Evolutionary conservation across 352 stramenopile species (phyloP), one percentile per base, ranked within the genome.

Genomic region (Pythium phragmiticola): DNA sequence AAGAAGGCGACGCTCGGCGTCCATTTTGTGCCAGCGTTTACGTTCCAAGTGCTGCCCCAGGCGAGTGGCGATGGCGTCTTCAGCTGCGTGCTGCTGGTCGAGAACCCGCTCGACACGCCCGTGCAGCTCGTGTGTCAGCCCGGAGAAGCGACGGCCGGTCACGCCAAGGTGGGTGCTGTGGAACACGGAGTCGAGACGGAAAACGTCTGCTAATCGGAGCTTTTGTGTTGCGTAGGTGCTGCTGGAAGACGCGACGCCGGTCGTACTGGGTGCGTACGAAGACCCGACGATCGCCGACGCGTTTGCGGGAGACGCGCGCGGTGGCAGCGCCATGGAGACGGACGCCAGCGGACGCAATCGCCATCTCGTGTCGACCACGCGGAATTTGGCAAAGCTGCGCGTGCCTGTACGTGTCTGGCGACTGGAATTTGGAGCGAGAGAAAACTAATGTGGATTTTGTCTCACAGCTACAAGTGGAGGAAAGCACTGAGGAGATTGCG

Each of bases 1-100:
- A 95, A 95, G 62, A 95, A 95, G 52, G 84, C 86, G 30, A 92
- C 84, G 45, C 65, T 95, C 11, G 86, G 78, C 0, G 72, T 89
- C 3, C 86, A 95, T 33, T 91, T 84, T 43, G 66, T 95, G 26
- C 84, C 86, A 14, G 77, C 89, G 16, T 70, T 95, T 26, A 93
- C 82, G 34, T 87, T 92, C 51, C 80, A 89, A 58, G 63, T 63
- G 17, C 70, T 91, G 36, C 17, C 36, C 23, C 7, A 9, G 23
- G 6, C 39, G 4, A 53, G 6, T 2, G 53, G 11, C 11, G 30
- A 48, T 26, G 54, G 67, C 9, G 63, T 52, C 12, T 14, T 83
- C 9, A 70, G 89, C 43, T 90, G 76, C 41, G 57, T 90, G 50
- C 59, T 93, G 48, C 73, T 92, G 1, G 69, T 95, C 17, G 86